These are phyloP conservation scores for Cylindrotheca fusiformis DNA, from an alignment of 108 stramenopile species.

Conservation along the genomic window DNA sequence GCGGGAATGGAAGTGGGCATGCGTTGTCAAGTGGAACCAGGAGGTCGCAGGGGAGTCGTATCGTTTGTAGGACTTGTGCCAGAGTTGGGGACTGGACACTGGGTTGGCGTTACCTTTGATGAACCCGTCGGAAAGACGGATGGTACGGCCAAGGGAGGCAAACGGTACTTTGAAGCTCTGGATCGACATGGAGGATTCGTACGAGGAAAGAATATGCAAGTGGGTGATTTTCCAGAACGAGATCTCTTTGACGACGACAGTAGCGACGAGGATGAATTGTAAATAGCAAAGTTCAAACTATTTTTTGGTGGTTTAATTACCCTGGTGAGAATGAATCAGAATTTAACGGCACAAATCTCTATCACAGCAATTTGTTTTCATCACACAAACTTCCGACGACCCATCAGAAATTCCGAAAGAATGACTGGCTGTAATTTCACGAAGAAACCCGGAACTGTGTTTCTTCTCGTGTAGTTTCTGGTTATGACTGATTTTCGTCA, in stretches of 20 bases:
- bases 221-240: constrained; percentile 81
- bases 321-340: too few species aligned
- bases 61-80: constrained; percentile 78
- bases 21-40: constrained; percentile 93
- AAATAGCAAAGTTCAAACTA: too few species aligned
- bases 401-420: too few species aligned
- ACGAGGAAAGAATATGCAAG: constrained; percentile 74
- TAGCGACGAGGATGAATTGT: constrained; percentile 36
- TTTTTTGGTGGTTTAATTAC: too few species aligned
- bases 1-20: constrained; percentile 57
- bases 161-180: constrained; percentile 68
- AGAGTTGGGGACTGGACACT: constrained; percentile 74
- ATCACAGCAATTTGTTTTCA: too few species aligned
- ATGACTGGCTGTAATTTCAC: too few species aligned
- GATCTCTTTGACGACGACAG: constrained; percentile 67
- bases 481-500: too few species aligned
- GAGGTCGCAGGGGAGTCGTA: constrained; percentile 82
- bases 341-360: too few species aligned
- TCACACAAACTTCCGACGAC: too few species aligned
- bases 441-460: too few species aligned
- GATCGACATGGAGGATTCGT: constrained; percentile 68
- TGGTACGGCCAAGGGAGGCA: constrained; percentile 65
- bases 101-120: constrained; percentile 95
- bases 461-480: too few species aligned
- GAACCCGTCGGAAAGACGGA: constrained; percentile 92